Percentiles rank a stretch among this genome's conserved stretches.
phyloP scores from a whole-genome alignment of 306 rosid species.

The Ochetophila trinervis region DNA sequence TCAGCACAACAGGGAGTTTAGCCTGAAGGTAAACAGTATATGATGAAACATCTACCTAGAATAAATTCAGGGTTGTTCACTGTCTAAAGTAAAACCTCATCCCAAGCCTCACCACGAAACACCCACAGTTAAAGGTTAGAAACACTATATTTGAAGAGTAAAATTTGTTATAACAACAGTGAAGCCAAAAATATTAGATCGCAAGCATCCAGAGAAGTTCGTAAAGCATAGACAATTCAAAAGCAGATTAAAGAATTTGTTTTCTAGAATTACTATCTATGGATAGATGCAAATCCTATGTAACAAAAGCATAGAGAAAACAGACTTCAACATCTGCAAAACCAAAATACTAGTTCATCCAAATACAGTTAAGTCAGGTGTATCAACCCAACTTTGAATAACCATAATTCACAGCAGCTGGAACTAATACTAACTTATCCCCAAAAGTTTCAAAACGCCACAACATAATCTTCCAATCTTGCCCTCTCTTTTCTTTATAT shows the following conservation, averaged over 20 bases:
- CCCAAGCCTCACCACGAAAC: too few species aligned
- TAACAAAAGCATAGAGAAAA: not conserved
- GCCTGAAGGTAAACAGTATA: constrained; percentile 55
- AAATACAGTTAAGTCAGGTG: not conserved
- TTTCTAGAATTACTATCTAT: too few species aligned
- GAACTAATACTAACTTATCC: too few species aligned
- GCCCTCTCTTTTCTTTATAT: not conserved
- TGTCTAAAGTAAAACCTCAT: too few species aligned
- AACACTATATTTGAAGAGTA: too few species aligned
- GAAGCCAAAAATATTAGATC: too few species aligned
- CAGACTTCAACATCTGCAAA: not conserved
- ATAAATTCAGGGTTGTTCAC: not conserved
- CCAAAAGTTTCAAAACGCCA: not conserved
- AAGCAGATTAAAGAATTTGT: too few species aligned
- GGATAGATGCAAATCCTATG: too few species aligned
- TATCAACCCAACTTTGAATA: not conserved
- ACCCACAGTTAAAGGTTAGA: too few species aligned
- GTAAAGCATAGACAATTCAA: too few species aligned
- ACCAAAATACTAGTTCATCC: not conserved
- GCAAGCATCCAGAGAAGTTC: too few species aligned
- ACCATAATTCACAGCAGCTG: not conserved
- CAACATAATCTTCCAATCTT: not conserved
- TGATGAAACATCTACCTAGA: constrained; percentile 4
- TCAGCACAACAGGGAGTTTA: constrained; percentile 88
- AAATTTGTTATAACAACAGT: too few species aligned